phyloP scores from a whole-genome alignment of 2,329 filamentous ascomycete genomes.

The Escovopsis weberi region DNA sequence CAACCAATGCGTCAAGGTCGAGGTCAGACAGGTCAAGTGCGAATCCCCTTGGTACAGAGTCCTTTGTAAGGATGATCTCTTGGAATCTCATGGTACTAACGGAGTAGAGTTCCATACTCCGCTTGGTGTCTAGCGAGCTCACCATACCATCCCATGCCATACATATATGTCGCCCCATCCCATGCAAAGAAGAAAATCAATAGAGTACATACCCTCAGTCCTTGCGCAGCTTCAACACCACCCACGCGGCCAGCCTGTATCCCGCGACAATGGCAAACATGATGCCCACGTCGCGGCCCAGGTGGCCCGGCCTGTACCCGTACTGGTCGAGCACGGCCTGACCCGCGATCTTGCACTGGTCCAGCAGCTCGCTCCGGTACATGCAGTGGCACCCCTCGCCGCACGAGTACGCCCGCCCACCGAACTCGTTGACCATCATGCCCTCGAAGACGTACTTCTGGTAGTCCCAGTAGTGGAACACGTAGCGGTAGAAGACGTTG shows the following conservation, averaged over 20 bases:
- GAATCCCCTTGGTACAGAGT: too few relatives aligned
- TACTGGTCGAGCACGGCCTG: conserved; percentile 55
- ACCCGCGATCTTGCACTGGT: conserved; percentile 54
- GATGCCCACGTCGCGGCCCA: conserved; percentile 67
- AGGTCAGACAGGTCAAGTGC: too few relatives aligned
- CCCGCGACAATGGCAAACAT: conserved; percentile 61
- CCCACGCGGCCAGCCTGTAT: conserved; percentile 40
- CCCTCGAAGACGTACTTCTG: conserved; percentile 77
- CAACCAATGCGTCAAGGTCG: too few relatives aligned
- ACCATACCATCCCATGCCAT: too few relatives aligned
- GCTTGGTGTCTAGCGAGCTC: too few relatives aligned
- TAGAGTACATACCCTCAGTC: neutral
- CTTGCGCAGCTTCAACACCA: conserved; percentile 31
- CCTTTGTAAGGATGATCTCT: too few relatives aligned
- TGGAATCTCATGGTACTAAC: too few relatives aligned
- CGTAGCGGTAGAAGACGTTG: conserved; percentile 76
- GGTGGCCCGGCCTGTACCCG: conserved; percentile 51
- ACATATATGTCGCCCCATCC: too few relatives aligned
- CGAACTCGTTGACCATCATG: conserved; percentile 89
- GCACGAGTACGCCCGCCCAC: conserved; percentile 40
- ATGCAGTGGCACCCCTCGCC: conserved; percentile 47
- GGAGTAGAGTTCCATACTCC: too few relatives aligned
- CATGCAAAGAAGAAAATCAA: too few relatives aligned
- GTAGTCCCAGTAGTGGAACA: conserved; percentile 82
- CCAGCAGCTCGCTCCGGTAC: conserved; percentile 42